Evolutionary conservation across 768 basidiomycete species (phyloP).

Genomic region (Pleurotus cornucopiae): DNA sequence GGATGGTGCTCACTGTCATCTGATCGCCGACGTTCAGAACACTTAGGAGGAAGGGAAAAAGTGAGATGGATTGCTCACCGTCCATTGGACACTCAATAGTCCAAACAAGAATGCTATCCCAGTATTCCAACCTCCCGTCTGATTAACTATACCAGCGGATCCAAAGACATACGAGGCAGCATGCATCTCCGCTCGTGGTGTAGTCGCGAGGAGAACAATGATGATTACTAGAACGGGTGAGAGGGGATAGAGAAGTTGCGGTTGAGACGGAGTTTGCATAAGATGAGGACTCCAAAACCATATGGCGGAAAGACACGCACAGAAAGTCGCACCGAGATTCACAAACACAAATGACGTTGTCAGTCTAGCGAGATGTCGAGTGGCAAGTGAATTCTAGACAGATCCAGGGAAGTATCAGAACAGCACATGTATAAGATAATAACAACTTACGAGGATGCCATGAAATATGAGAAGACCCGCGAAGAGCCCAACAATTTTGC

Average conservation of each 20-base stretch:
- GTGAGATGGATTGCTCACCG: slow-evolving; percentile 38
- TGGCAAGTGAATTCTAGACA: slow-evolving; percentile 63
- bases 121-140: slow-evolving; percentile 74
- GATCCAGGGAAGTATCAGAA: not conserved
- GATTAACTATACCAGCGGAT: slow-evolving; percentile 66
- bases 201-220: slow-evolving; percentile 76
- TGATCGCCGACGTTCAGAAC: slow-evolving; percentile 19
- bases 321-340: slow-evolving; percentile 75
- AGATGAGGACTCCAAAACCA: not conserved
- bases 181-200: slow-evolving; percentile 75
- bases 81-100: slow-evolving; percentile 84
- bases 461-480: slow-evolving; percentile 72
- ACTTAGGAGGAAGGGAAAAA: slow-evolving; percentile 11
- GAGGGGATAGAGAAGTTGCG: not conserved
- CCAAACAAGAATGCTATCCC: slow-evolving; percentile 86
- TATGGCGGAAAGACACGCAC: slow-evolving; percentile 29
- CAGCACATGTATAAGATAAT: not conserved
- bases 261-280: not conserved
- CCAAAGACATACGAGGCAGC: slow-evolving; percentile 78
- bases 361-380: slow-evolving; percentile 67
- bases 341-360: slow-evolving; percentile 82
- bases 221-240: slow-evolving; percentile 62
- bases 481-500: slow-evolving; percentile 78
- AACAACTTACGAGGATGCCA: slow-evolving; percentile 53
- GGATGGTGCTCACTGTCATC: slow-evolving; percentile 48